Base-by-base conservation (phyloP, 345 rosid genomes). In the Geranium brycei region DNA sequence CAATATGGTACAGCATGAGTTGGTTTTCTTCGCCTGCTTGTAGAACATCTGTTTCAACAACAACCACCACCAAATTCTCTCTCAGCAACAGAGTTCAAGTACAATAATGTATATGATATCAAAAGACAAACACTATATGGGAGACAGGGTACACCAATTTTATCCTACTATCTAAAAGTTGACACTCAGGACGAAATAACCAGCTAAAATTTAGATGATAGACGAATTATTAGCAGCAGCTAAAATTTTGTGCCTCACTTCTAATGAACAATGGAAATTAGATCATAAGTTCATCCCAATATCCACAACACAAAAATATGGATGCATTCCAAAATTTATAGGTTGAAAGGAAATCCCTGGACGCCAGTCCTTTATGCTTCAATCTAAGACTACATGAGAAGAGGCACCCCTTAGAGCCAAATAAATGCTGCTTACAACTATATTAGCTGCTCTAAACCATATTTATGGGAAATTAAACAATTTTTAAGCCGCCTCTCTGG, bases 1-100 rank as follows among this genome's bases (percentile, higher is more conserved):
- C 78, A 95, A 92, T 63, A 91, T 72, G 63, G 87, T 83, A 74
- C 99, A 91, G 79, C 99, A 93, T 58, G 82, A 85, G 70, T 93
- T 93, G 51, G 96, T 86, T 78, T 93, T 88, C 87, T 91, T 91
- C 7, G 99, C 96, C 72, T 87, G 96, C 85, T 91, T 91, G 91
- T 93, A 93, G 77, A 93, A 93, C 97, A 93, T 91, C 97, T 93
- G 97, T 80, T 76, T 62, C 74, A 74, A 66, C 65, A 53, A 68
- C 51, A 23, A 23, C 28, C 28, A 23, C 28, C 28, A 59, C 72
- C 4, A 30, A 47, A 59, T 32, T 47, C 4, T 60, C 4, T 60
- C 31, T 12, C 4, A 19, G 60, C 4, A 53, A 7, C 4, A 13
- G 17, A n/a, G 57, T 53, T 12, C 6, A 38, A 10, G 47, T 38